Percentiles rank a stretch among this genome's conserved stretches.
phyloP scores from a whole-genome alignment of 495 filamentous ascomycete genomes.

The Penicillium parvum region DNA sequence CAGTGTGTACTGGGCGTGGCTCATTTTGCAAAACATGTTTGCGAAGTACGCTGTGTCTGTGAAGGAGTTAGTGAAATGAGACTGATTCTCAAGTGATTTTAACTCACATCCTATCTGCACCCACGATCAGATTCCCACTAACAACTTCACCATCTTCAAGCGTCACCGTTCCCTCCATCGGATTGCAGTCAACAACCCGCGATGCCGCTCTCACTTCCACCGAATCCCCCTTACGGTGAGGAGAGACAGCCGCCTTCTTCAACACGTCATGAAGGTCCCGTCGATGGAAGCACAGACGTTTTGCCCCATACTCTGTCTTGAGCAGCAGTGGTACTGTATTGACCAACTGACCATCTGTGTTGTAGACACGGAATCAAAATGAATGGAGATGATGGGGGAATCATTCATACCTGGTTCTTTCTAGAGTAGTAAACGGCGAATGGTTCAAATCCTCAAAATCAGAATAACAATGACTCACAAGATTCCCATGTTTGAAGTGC shows the following conservation, averaged over 20 bases:
- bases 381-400: too few species aligned
- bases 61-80: background rate
- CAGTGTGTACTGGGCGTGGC: conserved; percentile 11
- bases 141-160: conserved; percentile 23
- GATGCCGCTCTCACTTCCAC: conserved; percentile 12
- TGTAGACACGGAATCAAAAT: conserved; percentile 31
- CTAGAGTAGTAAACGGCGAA: too few species aligned
- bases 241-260: conserved; percentile 12
- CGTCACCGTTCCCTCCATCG: conserved; percentile 13
- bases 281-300: conserved; percentile 26
- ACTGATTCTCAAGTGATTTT: too few species aligned
- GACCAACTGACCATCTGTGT: conserved; percentile 18
- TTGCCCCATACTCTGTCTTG: conserved; percentile 20
- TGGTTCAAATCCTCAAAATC: too few species aligned
- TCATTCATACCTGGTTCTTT: too few species aligned
- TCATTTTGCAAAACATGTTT: conserved; percentile 11
- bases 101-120: conserved; percentile 44
- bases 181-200: conserved; percentile 17
- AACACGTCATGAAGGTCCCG: conserved; percentile 25
- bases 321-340: conserved; percentile 17
- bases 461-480: too few species aligned
- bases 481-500: too few species aligned
- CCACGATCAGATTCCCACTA: conserved; percentile 35
- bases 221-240: conserved; percentile 13
- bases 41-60: conserved; percentile 17